Percentiles rank a stretch among this genome's conserved stretches.
phyloP scores from a whole-genome alignment of 2,329 filamentous ascomycete species.

The Colletotrichum falcatum region DNA sequence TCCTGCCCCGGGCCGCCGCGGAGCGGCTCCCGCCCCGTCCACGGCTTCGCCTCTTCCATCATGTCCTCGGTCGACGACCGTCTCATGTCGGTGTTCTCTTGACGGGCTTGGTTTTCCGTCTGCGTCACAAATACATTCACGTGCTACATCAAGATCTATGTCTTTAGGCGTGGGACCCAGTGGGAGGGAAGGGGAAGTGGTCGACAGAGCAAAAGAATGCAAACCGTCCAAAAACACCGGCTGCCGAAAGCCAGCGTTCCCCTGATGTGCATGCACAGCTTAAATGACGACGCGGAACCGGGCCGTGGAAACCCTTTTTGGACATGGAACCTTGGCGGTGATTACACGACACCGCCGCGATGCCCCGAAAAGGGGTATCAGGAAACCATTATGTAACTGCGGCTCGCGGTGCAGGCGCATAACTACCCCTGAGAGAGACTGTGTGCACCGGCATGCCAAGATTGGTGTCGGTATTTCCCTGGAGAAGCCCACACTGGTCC shows the following conservation, averaged over 20 bases:
- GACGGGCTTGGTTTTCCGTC: too few relatives aligned
- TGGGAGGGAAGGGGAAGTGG: background rate
- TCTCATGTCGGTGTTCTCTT: slow-evolving; percentile 29
- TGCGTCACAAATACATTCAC: slow-evolving; percentile 40
- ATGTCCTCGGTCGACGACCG: slow-evolving; percentile 16
- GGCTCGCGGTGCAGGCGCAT: slow-evolving; percentile 20
- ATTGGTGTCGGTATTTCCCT: background rate
- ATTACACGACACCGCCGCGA: slow-evolving; percentile 28
- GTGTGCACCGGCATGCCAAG: background rate
- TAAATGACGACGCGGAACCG: slow-evolving; percentile 5
- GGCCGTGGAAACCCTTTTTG: slow-evolving; percentile 13
- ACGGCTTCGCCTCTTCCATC: slow-evolving; percentile 33
- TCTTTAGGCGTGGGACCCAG: background rate
- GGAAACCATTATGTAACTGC: slow-evolving; percentile 32
- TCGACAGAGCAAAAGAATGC: background rate
- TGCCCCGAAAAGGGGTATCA: slow-evolving; percentile 26
- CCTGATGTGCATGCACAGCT: background rate
- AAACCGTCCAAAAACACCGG: background rate
- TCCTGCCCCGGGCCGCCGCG: slow-evolving; percentile 15
- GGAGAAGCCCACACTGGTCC: background rate
- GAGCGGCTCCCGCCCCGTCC: slow-evolving; percentile 23
- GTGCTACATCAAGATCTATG: slow-evolving; percentile 1
- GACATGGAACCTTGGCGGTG: slow-evolving; percentile 38
- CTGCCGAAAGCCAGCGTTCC: background rate
- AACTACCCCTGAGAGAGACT: slow-evolving; percentile 31